Evolutionary conservation across 345 rosid species (phyloP), one percentile per base, ranked within the genome.

Genomic region (Euclidium syriacum): DNA sequence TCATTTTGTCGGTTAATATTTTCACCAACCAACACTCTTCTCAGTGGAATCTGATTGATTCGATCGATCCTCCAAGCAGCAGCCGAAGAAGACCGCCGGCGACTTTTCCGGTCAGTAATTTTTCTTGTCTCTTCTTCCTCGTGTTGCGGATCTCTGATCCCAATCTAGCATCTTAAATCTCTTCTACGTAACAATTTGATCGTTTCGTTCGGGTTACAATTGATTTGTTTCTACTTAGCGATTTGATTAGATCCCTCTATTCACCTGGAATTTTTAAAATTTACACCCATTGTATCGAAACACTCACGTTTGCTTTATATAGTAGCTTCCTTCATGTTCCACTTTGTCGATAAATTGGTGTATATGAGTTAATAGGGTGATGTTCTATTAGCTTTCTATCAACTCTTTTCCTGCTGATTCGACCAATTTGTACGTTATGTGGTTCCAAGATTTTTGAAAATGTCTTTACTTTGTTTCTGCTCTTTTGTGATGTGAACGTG

Each of bases 81-180:
- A 61, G 68, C 34, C 52, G 39, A 39, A 54, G 52, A 70, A 44
- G 58, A 53, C 63, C 36, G 42, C 63, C 69, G 74, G 68, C 44
- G 52, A 53, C 18, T 44, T 52, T 14, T 1, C 40, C 56, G 67
- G 50, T 25, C 34, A 24, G 55, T 12, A 25, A 33, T 0, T 22
- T 42, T 1, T 17, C n/a, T 52, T 9, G 3, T 50, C 40, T 25
- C 52, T 48, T 48, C 30, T 9, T 59, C 26, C 22, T 42, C 39
- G 11, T 15, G 24, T 1, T 24, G 19, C 5, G 3, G 35, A 62
- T 70, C 68, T 70, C 51, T 38, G 58, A 62, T 62, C 40, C 9
- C 18, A 34, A 26, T 53, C 41, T 38, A 33, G 6, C 34, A 14
- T 57, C 14, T 2, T 35, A 1, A 22, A 50, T 12, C 38, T 52